Evolutionary conservation across 1,284 basidiomycete genomes (phyloP).

Genomic region (Bondarzewia mesenterica): DNA sequence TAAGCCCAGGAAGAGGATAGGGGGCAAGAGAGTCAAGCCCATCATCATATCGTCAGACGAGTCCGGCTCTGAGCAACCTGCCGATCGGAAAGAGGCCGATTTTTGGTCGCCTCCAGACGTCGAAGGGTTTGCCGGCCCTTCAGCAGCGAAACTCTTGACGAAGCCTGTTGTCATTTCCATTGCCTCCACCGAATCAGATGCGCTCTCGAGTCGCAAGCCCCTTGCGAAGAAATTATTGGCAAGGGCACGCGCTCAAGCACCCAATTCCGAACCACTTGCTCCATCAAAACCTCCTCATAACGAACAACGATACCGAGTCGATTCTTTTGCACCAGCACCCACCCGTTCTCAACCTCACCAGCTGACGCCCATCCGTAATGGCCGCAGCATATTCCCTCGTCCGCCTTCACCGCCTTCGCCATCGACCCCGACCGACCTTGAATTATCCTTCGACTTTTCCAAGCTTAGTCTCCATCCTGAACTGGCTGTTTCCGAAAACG

Average conservation of each 20-base stretch:
- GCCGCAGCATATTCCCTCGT: slow-evolving; percentile 32
- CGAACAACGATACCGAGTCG: not conserved
- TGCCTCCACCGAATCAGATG: not conserved
- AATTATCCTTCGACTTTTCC: no score
- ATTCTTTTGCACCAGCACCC: slow-evolving; percentile 24
- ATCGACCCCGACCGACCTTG: no score
- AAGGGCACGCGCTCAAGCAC: not conserved
- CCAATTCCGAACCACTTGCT: slow-evolving; percentile 3
- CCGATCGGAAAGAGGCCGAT: not conserved
- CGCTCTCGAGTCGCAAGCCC: not conserved
- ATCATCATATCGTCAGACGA: slow-evolving; percentile 35
- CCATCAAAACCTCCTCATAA: slow-evolving; percentile 2
- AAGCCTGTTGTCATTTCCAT: not conserved
- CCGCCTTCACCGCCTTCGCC: slow-evolving; percentile 44
- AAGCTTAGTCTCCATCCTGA: slow-evolving; percentile 33
- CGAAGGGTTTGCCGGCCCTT: not conserved
- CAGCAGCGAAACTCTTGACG: not conserved
- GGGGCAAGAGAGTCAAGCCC: slow-evolving; percentile 15
- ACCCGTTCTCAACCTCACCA: slow-evolving; percentile 35
- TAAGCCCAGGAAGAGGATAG: slow-evolving; percentile 12
- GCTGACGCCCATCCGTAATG: slow-evolving; percentile 60
- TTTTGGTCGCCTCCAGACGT: not conserved
- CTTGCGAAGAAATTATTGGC: not conserved
- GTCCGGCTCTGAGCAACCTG: not conserved
- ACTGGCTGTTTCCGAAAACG: slow-evolving; percentile 10